A percentile compares a stretch with the other conserved stretches of the same genome.
Evolutionary conservation across 768 basidiomycete species (phyloP).

Genomic region (Phaeotremella fagi): DNA sequence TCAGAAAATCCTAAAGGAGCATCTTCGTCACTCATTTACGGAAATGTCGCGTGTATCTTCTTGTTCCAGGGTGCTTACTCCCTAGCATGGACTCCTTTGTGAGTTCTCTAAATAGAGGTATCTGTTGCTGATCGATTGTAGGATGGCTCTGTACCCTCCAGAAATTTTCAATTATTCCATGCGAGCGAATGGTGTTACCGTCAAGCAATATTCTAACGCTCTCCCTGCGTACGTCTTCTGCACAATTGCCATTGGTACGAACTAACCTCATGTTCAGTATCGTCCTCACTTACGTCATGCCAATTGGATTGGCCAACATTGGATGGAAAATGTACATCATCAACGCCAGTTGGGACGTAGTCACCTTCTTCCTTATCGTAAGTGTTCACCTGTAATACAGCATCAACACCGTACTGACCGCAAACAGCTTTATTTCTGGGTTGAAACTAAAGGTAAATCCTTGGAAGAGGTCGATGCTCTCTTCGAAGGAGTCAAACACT

Average conservation of each 20-base stretch:
- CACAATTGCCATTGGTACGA: not conserved
- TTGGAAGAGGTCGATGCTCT: slow-evolving; percentile 16
- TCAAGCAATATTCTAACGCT: slow-evolving; percentile 37
- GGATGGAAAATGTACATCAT: slow-evolving; percentile 27
- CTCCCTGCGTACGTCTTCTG: slow-evolving; percentile 4
- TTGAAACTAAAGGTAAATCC: slow-evolving; percentile 12
- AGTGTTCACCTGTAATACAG: not conserved
- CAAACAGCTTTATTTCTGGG: slow-evolving; percentile 8
- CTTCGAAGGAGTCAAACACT: slow-evolving; percentile 10
- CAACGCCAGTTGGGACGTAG: slow-evolving; percentile 13
- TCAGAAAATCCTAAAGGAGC: slow-evolving; percentile 5
- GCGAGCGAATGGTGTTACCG: slow-evolving; percentile 76
- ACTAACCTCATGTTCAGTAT: slow-evolving; percentile 3
- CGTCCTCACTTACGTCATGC: slow-evolving; percentile 35
- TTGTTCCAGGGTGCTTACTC: slow-evolving; percentile 22
- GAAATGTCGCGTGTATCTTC: slow-evolving; percentile 16
- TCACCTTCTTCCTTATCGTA: slow-evolving; percentile 10
- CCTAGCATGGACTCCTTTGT: slow-evolving; percentile 18
- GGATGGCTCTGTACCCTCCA: slow-evolving; percentile 10
- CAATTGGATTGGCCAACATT: slow-evolving; percentile 25
- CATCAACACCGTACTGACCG: not conserved
- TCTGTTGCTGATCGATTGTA: not conserved
- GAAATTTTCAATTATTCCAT: slow-evolving; percentile 54
- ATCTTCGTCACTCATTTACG: slow-evolving; percentile 5
- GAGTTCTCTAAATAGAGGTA: not conserved